These are phyloP conservation scores for Antarctomyces pellizariae DNA, from an alignment of 495 filamentous ascomycete genomes.

Conservation along the genomic window DNA sequence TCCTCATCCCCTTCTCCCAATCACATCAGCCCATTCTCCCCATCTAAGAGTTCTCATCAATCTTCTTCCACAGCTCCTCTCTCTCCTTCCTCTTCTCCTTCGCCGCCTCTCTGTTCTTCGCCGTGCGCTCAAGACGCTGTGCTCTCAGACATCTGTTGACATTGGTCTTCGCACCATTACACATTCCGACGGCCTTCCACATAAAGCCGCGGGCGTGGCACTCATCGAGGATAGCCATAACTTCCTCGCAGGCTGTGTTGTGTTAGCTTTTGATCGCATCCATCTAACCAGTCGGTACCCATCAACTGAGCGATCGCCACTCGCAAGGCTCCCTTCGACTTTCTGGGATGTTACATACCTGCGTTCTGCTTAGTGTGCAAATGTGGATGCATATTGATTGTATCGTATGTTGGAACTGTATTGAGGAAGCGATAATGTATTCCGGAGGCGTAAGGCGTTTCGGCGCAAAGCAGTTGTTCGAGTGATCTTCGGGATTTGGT, in stretches of 20 bases:
- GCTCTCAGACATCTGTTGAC: slow-evolving; percentile 63
- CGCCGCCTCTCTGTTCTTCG: slow-evolving; percentile 49
- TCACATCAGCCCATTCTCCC: no score
- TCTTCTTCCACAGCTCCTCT: slow-evolving; percentile 56
- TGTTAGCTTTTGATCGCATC: slow-evolving; percentile 2
- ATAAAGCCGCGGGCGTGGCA: slow-evolving; percentile 86
- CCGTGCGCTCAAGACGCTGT: slow-evolving; percentile 55
- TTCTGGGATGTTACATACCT: no score
- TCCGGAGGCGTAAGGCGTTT: no score
- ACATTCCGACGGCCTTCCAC: slow-evolving; percentile 69
- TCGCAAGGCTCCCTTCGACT: no score
- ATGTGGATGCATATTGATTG: slow-evolving; percentile 75
- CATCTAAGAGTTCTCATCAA: slow-evolving; percentile 44
- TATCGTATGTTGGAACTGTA: slow-evolving; percentile 4
- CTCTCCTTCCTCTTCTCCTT: slow-evolving; percentile 42
- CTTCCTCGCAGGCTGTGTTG: slow-evolving; percentile 59
- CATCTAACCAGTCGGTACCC: neutral
- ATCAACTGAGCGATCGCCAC: neutral
- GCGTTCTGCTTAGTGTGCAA: slow-evolving; percentile 74
- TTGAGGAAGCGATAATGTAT: slow-evolving; percentile 1
- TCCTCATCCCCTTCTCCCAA: no score
- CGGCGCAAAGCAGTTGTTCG: no score
- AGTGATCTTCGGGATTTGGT: no score
- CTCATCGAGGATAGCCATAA: slow-evolving; percentile 83
- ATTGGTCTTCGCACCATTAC: slow-evolving; percentile 60